Conservation (phyloP, 257 asterid species). For the Penstemon newberryi region DNA sequence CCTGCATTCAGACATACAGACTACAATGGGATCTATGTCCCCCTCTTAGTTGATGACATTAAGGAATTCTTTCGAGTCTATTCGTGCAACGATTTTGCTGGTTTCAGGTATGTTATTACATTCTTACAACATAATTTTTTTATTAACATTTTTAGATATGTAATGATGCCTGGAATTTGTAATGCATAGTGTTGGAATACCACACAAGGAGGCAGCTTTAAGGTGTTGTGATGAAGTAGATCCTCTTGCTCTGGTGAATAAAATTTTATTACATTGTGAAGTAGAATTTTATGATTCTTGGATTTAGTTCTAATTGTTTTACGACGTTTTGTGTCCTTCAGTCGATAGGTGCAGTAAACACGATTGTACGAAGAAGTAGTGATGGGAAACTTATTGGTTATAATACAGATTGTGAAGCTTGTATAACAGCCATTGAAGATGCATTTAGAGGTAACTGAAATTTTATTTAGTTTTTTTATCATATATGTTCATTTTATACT, state of each 20-base stretch:
- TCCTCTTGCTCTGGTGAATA: slow-evolving; percentile 67
- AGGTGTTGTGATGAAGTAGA: slow-evolving; percentile 70
- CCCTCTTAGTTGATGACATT: slow-evolving; percentile 61
- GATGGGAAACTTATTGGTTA: slow-evolving; percentile 69
- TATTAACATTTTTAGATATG: background rate
- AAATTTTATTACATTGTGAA: background rate
- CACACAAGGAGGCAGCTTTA: slow-evolving; percentile 69
- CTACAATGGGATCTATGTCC: slow-evolving; percentile 69
- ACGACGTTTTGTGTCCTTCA: slow-evolving; percentile 27
- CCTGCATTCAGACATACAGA: slow-evolving; percentile 60
- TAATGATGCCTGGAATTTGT: background rate
- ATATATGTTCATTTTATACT: too few species aligned
- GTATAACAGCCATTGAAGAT: slow-evolving; percentile 68
- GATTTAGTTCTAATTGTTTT: slow-evolving; percentile 11
- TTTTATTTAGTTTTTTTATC: too few species aligned
- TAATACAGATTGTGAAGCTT: slow-evolving; percentile 75
- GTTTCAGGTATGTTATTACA: slow-evolving; percentile 51
- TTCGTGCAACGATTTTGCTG: slow-evolving; percentile 61
- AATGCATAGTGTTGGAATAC: slow-evolving; percentile 59
- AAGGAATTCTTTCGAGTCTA: slow-evolving; percentile 61
- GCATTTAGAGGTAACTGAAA: slow-evolving; percentile 46
- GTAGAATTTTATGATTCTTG: background rate
- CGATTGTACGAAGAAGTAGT: slow-evolving; percentile 52
- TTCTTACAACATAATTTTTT: background rate
- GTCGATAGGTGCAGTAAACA: slow-evolving; percentile 73